phyloP scores from a whole-genome alignment of 345 rosid species.

The Erysimum cheiranthoides region DNA sequence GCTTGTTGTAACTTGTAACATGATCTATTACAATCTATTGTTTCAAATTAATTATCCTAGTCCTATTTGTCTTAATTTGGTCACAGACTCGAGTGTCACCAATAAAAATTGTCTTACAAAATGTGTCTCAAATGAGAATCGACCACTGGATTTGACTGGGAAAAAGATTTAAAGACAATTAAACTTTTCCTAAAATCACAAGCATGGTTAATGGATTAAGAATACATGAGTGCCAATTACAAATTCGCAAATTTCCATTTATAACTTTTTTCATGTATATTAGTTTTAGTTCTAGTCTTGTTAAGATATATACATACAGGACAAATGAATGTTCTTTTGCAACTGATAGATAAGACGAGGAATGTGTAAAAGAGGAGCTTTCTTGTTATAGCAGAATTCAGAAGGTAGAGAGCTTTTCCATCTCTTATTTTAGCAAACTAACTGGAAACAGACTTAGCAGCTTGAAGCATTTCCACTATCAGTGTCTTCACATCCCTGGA shows the following conservation, averaged over 20 bases:
- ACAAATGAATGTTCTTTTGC: not conserved
- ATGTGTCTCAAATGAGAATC: constrained; percentile 3
- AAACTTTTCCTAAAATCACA: not conserved
- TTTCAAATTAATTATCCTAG: not conserved
- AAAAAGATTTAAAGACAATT: not conserved
- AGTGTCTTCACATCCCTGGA: constrained; percentile 89
- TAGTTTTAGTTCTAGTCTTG: constrained; percentile 4
- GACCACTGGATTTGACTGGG: not conserved
- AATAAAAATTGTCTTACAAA: not conserved
- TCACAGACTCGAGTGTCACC: not conserved
- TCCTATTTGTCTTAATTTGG: not conserved
- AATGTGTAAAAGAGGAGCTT: not conserved
- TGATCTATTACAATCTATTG: constrained; percentile 6
- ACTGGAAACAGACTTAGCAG: constrained; percentile 56
- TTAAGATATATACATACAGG: constrained; percentile 39
- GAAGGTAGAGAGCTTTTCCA: constrained; percentile 15
- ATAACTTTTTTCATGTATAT: not conserved
- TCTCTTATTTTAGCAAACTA: constrained; percentile 32
- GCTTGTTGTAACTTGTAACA: constrained; percentile 29
- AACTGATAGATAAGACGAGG: not conserved
- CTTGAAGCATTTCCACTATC: constrained; percentile 90
- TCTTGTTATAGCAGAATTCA: constrained; percentile 4
- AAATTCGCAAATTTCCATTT: not conserved
- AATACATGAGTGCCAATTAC: not conserved
- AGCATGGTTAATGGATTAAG: not conserved